Percentiles rank a stretch among this genome's conserved stretches.
phyloP scores from a whole-genome alignment of 805 yeast genomes.

The Candida ipomoeae region DNA sequence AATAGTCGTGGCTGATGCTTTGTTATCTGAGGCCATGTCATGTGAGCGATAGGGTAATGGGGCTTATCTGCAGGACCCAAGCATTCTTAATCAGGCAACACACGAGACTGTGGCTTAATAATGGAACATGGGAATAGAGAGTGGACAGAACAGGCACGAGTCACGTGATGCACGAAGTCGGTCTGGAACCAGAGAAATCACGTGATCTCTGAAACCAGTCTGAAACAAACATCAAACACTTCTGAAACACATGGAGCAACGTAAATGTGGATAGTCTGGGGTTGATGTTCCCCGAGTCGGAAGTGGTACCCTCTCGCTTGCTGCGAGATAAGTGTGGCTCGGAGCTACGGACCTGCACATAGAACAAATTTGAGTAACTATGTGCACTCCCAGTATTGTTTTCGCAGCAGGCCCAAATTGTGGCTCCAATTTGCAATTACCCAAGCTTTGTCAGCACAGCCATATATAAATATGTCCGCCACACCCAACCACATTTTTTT shows the following conservation, averaged over 20 bases:
- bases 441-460: neutral
- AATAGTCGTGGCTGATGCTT: too few species aligned
- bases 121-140: too few species aligned
- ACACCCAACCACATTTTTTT: neutral
- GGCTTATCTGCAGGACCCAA: neutral
- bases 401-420: conserved; percentile 2
- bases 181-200: too few species aligned
- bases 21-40: neutral
- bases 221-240: neutral
- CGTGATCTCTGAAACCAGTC: neutral
- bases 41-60: neutral
- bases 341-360: neutral
- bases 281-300: too few species aligned
- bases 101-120: too few species aligned
- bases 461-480: conserved; percentile 2
- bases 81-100: too few species aligned
- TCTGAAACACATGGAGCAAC: neutral
- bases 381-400: neutral
- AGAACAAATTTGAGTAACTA: too few species aligned
- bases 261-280: too few species aligned
- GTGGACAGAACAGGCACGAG: too few species aligned
- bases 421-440: conserved; percentile 2
- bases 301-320: neutral
- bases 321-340: neutral
- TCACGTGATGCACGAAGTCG: too few species aligned